phyloP scores from a whole-genome alignment of 1,284 basidiomycete species.

The Ceratobasidium sp. region DNA sequence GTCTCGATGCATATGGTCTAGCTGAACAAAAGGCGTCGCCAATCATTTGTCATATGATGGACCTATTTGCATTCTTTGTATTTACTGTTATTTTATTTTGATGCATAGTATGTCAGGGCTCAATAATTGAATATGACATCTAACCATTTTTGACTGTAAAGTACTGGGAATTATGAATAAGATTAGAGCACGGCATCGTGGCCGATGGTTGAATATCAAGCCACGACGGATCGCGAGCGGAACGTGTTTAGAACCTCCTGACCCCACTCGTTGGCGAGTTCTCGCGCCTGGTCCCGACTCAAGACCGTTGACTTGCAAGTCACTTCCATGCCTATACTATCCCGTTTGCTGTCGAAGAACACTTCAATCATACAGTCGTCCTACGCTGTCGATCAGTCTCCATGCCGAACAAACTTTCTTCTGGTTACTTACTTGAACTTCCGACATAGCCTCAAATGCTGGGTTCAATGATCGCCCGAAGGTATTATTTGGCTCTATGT shows the following conservation, averaged over 20 bases:
- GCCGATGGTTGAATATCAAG: neutral
- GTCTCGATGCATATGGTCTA: neutral
- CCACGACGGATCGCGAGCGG: neutral
- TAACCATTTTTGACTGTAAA: neutral
- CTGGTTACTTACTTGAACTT: slow-evolving; percentile 19
- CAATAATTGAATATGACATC: neutral
- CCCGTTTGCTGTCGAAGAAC: slow-evolving; percentile 38
- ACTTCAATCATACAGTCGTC: slow-evolving; percentile 39
- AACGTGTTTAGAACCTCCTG: slow-evolving; percentile 15
- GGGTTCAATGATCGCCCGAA: slow-evolving; percentile 23
- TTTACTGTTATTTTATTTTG: neutral
- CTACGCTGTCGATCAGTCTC: slow-evolving; percentile 3
- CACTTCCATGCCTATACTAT: slow-evolving; percentile 39
- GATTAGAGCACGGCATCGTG: slow-evolving; percentile 1
- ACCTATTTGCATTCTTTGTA: neutral
- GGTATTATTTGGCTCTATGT: slow-evolving; percentile 9
- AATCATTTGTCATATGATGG: neutral
- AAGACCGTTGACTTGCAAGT: slow-evolving; percentile 16
- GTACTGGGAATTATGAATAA: neutral
- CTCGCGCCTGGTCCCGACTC: slow-evolving; percentile 5
- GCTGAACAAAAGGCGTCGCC: neutral
- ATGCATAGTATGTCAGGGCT: neutral
- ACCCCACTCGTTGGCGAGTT: slow-evolving; percentile 25
- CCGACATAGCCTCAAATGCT: slow-evolving; percentile 6
- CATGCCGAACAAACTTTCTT: neutral